Conservation (phyloP, 345 rosid species). For the Brassica carinata region DNA sequence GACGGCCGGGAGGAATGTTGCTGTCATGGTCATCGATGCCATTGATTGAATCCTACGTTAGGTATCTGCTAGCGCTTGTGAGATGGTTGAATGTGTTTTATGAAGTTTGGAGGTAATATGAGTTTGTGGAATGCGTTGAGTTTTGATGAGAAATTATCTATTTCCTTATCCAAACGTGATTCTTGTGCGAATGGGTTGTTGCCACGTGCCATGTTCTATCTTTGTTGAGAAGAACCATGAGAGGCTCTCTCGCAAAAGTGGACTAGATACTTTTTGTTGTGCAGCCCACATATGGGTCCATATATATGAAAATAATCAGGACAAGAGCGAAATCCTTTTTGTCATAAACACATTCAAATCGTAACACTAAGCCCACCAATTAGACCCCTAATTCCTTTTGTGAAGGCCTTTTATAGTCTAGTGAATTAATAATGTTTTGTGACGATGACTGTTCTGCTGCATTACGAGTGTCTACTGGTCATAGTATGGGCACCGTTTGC, state of each 20-base stretch:
- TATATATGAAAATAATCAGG: neutral
- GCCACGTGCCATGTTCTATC: slow-evolving; percentile 44
- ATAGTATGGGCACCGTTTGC: no score
- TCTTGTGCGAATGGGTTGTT: slow-evolving; percentile 28
- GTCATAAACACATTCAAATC: no score
- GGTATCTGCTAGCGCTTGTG: slow-evolving; percentile 3
- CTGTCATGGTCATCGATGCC: slow-evolving; percentile 59
- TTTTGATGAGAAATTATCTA: slow-evolving; percentile 32
- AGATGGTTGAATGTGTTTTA: neutral
- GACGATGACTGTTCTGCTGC: no score
- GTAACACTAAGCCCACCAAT: no score
- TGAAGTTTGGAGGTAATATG: neutral
- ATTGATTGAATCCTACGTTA: slow-evolving; percentile 30
- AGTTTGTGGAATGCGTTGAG: slow-evolving; percentile 24
- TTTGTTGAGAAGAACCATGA: slow-evolving; percentile 9
- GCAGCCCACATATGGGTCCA: neutral
- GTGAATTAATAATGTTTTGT: no score
- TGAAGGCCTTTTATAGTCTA: no score
- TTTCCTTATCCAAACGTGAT: slow-evolving; percentile 43
- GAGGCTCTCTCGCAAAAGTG: neutral
- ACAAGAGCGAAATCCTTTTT: neutral
- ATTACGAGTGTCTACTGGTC: no score
- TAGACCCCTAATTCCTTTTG: no score
- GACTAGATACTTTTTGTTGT: neutral
- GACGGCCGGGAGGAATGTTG: slow-evolving; percentile 45